Conservation (phyloP, 2,329 filamentous ascomycete species). For the Ceratocystis alfenasii region DNA sequence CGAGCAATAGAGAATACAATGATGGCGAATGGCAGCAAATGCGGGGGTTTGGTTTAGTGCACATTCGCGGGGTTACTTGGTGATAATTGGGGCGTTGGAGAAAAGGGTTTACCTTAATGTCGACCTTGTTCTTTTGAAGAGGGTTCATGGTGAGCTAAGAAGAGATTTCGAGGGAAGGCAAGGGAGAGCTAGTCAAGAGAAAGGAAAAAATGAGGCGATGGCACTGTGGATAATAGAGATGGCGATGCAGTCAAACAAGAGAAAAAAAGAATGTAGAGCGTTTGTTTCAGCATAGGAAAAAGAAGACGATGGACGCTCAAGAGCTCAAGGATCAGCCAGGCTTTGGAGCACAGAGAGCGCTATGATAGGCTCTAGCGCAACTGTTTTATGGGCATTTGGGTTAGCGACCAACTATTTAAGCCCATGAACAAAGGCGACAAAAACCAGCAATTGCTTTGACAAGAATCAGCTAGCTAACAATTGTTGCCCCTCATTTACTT, state of each 20-base stretch:
- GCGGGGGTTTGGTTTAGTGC: conserved; percentile 10
- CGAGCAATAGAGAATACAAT: neutral
- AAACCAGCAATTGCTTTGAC: too few species aligned
- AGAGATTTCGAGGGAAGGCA: neutral
- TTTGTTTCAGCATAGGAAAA: neutral
- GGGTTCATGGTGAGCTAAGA: conserved; percentile 58
- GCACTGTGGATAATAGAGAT: neutral
- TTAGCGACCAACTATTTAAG: neutral
- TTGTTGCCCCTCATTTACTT: too few species aligned
- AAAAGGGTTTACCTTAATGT: conserved; percentile 64
- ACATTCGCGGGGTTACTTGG: conserved; percentile 8
- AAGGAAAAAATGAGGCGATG: neutral
- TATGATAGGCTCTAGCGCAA: neutral
- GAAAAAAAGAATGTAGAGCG: conserved; percentile 6
- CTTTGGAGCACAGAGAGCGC: neutral
- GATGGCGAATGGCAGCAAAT: neutral
- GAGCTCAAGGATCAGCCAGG: neutral
- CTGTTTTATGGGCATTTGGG: neutral
- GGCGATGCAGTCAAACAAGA: neutral
- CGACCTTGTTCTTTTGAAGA: conserved; percentile 96
- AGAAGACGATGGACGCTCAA: neutral
- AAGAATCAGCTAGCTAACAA: too few species aligned
- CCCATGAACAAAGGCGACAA: neutral
- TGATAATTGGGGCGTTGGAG: conserved; percentile 6
- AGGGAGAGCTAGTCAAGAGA: too few species aligned